phyloP scores from a whole-genome alignment of 331 rosid genomes.

The Pyrus hybrid region DNA sequence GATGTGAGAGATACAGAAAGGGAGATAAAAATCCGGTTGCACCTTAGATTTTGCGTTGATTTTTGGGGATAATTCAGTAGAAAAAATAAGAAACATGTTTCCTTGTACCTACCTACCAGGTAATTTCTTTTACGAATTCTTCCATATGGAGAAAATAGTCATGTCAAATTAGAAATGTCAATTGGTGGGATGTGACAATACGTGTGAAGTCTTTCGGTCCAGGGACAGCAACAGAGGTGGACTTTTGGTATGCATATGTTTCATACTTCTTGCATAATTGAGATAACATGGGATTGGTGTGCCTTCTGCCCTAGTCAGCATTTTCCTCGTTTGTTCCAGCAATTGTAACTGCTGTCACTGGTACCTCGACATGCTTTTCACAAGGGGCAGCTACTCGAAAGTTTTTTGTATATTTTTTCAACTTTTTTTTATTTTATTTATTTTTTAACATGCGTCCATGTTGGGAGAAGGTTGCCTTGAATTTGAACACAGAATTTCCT shows the following conservation, averaged over 20 bases:
- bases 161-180: background rate
- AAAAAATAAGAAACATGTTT: background rate
- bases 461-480: background rate
- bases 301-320: background rate
- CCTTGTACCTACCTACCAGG: background rate
- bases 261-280: background rate
- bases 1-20: background rate
- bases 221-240: background rate
- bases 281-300: background rate
- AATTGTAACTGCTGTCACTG: background rate
- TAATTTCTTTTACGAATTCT: background rate
- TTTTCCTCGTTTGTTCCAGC: background rate
- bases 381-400: background rate
- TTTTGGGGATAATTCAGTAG: background rate
- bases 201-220: background rate
- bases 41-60: background rate
- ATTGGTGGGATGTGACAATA: background rate
- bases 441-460: background rate
- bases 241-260: background rate
- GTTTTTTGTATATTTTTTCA: background rate
- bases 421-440: background rate
- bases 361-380: slow-evolving; percentile 2
- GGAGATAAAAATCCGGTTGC: background rate
- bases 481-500: background rate
- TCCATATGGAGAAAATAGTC: background rate